Base-by-base conservation (phyloP, 768 basidiomycete species). In the Hericium alpestre region DNA sequence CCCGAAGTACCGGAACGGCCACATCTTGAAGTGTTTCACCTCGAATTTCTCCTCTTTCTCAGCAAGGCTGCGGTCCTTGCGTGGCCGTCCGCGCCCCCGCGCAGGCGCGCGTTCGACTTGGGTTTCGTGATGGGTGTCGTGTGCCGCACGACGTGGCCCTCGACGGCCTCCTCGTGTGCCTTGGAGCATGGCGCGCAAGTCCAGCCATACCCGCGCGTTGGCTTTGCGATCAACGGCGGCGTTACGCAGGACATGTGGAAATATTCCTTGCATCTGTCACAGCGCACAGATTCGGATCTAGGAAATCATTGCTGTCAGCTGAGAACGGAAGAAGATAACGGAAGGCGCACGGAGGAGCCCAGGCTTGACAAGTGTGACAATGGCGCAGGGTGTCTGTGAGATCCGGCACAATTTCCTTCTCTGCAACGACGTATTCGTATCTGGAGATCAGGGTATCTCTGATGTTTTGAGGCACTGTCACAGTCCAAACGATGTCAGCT, bases 1-100 rank as follows among this genome's bases (percentile, higher is more conserved):
- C 93, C 93, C 93, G 70, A 98, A 98, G 73, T 99, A 99, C 56
- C 96, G 79, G 73, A 94, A 96, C 3, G 85, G 90, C 90, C 87
- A 94, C 84, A 86, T 86, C 69, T 86, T 90, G 73, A 81, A 93
- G 70, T 90, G 86, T 65, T 87, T 91, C 59, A 90, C 83, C 20
- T 83, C 79, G 57, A 86, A 72, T 59, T 79, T 87, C 70, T 87
- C 87, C 69, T 89, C 88, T 63, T 80, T 82, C 65, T 91, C 88
- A 2, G 86, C 84, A 56, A 84, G 79, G 48, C 70, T 70, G 60
- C 80, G 79, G 65, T 90, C 88, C 66, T 91, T 90, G 49, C 88
- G 78, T 38, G 89, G 89, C 55, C 87, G 76, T 7, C 87, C 88
- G 59, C 86, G 79, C 20, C 86, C 86, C 54, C 85, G 75, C 48